Evolutionary conservation across 768 basidiomycete species (phyloP), one percentile per base, ranked within the genome.

Genomic region (Cantharellus cinnabarinus): DNA sequence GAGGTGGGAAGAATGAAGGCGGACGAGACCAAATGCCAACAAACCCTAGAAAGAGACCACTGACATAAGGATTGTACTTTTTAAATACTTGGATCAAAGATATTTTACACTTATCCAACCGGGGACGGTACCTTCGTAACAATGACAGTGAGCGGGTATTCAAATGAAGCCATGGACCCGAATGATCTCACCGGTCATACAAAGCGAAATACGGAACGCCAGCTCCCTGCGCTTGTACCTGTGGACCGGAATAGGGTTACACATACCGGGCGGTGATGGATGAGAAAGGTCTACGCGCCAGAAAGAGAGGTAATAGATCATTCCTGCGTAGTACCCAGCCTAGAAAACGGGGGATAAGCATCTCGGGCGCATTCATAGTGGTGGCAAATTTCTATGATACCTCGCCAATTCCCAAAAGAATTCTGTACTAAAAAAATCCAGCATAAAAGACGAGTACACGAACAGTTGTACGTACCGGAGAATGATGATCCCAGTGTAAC

Each of bases 251-350:
- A 29, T 29, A 29, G 20, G 20, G 20, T 29, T 29, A 29, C 20
- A 29, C 20, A 0, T 29, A 29, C 20, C 20, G 20, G 20, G 20
- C 20, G 20, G 20, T 29, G 20, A 29, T 29, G 20, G 20, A 29
- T 29, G 20, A 29, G 20, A 29, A 29, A 74, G 76, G 56, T 66
- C 61, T 58, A 65, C 67, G 59, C 77, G 78, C 78, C 78, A 79
- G 66, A 79, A 79, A 0, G 78, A 79, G 37, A 79, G 66, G 63
- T 79, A 79, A 61, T 79, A 79, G 3, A 79, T 78, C 75, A 79
- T 76, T 37, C 52, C 78, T 0, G 77, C 77, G 60, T 79, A 79
- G 60, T 75, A 79, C 1, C 78, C 78, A 54, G 52, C 52, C 44
- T 48, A 48, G 29, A 29, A 29, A 29, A 29, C 20, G 44, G 44